Evolutionary conservation across 2,329 filamentous ascomycete species (phyloP), one percentile per base, ranked within the genome.

Genomic region (Penicillium oxalicum): DNA sequence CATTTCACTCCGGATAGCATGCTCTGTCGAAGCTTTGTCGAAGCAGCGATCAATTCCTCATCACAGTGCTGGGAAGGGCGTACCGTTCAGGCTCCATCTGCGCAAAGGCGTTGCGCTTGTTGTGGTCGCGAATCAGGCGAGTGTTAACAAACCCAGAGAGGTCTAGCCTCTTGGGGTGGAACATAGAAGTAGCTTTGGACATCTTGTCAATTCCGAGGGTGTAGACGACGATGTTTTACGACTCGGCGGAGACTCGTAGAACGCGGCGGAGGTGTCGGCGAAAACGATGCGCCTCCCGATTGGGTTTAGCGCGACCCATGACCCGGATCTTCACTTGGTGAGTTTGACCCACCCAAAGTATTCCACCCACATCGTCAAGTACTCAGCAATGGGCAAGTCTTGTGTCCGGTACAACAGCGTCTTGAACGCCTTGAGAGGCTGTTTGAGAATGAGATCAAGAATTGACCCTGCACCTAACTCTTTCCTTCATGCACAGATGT

Each of bases 101-200:
- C 66, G 86, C 87, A 64, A 91, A 96, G 50, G 90, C 88, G 75
- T 94, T 91, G 63, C 93, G 87, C 81, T 97, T 98, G 47, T 90
- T 91, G 75, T 97, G 89, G 72, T 98, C 93, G 62, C 93, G 88
- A 67, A 98, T 86, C 58, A 88, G 81, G 59, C 86, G 85, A 68
- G 86, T 82, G 66, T 96, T 96, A 74, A 94, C 72, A 66, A 87
- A 95, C 68, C 88, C 88, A 68, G 87, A 84, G 59, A 97, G 75
- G 61, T 97, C 90, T 60, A 96, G 83, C 77, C 84, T 91, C 74
- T 95, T 95, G 29, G 90, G 79, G 61, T 90, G 80, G 73, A 95
- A 96, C 75, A 91, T 87, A 41, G 88, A 85, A 81, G 75, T 69
- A 36, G 54, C 54, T 43, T 59, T 57, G 7, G 55, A 54, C 57